Conservation (phyloP, 805 yeast genomes). For the Candida vaughaniae region DNA sequence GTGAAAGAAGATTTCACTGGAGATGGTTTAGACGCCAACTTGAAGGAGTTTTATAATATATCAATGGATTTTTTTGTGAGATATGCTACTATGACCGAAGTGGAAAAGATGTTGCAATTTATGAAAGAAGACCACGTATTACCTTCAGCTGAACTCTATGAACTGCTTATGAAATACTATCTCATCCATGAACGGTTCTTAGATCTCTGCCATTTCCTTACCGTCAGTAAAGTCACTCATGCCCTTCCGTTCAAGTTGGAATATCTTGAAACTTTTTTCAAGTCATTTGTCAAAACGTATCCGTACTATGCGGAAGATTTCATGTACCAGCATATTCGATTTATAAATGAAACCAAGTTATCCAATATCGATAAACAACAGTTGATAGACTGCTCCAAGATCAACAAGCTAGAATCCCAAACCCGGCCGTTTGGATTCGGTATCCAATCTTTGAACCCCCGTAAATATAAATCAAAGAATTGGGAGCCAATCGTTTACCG, state of each 20-base stretch:
- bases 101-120: constrained; percentile 24
- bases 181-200: constrained; percentile 26
- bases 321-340: constrained; percentile 8
- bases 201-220: constrained; percentile 23
- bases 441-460: constrained; percentile 8
- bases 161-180: constrained; percentile 26
- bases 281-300: constrained; percentile 32
- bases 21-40: background rate
- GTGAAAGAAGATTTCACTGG: constrained; percentile 8
- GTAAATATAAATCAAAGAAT: constrained; percentile 8
- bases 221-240: background rate
- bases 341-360: background rate
- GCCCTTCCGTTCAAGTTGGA: constrained; percentile 1
- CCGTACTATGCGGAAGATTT: constrained; percentile 31
- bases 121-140: constrained; percentile 25
- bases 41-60: constrained; percentile 24
- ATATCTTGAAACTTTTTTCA: constrained; percentile 15
- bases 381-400: background rate
- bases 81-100: constrained; percentile 24
- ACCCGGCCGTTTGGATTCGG: constrained; percentile 9
- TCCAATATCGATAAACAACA: constrained; percentile 2
- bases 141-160: constrained; percentile 19
- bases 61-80: constrained; percentile 28
- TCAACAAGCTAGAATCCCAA: constrained; percentile 3
- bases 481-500: constrained; percentile 6